Conservation (phyloP, 2,329 filamentous ascomycete species). For the Nothopassalora personata region DNA sequence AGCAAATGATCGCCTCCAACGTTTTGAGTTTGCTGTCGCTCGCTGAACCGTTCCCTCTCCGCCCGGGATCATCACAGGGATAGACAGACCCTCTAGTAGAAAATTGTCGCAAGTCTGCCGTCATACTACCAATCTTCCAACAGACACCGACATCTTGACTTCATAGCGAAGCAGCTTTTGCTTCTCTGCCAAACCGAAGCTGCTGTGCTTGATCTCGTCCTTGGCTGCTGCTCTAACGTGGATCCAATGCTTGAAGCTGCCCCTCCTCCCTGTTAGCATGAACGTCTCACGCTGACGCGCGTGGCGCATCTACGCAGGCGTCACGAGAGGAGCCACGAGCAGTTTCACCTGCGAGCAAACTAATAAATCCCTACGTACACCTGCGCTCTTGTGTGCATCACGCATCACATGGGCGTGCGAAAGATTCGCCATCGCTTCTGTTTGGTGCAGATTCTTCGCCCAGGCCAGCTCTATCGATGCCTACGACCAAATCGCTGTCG, state of each 20-base stretch:
- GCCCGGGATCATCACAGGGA: background rate
- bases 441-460: too few species aligned
- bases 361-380: background rate
- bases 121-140: background rate
- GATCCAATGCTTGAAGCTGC: background rate
- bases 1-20: background rate
- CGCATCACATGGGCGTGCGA: background rate
- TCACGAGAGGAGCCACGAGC: slow-evolving; percentile 1
- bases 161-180: background rate
- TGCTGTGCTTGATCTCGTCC: background rate
- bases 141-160: background rate
- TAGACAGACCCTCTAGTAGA: background rate
- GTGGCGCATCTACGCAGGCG: slow-evolving; percentile 1
- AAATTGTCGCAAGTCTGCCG: background rate
- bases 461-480: too few species aligned
- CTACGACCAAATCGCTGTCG: too few species aligned
- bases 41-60: background rate
- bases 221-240: background rate
- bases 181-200: background rate
- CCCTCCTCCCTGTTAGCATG: background rate
- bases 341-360: background rate
- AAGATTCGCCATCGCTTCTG: background rate
- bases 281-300: slow-evolving; percentile 1
- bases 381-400: background rate
- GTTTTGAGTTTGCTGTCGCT: background rate